phyloP scores from a whole-genome alignment of 2,329 filamentous ascomycete genomes.

The Lecanosticta acicola region DNA sequence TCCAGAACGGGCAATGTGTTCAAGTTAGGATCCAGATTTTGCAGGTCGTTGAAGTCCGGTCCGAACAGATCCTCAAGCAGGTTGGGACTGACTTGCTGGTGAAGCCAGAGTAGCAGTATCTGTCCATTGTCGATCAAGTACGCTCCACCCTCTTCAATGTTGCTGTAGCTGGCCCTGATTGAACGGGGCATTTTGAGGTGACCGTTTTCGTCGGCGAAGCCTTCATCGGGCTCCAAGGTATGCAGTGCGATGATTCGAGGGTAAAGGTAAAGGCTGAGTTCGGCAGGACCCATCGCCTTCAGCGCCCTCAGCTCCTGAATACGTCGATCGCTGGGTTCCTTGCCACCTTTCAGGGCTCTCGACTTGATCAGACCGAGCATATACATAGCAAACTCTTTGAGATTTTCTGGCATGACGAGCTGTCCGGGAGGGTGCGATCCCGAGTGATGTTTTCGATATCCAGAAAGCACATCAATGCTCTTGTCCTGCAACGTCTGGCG shows the following conservation, averaged over 20 bases:
- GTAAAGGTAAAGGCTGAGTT: conserved; percentile 88
- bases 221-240: conserved; percentile 79
- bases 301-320: conserved; percentile 90
- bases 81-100: conserved; percentile 86
- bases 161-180: conserved; percentile 76
- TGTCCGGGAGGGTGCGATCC: conserved; percentile 83
- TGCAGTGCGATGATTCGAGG: conserved; percentile 89
- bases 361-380: conserved; percentile 85
- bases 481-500: conserved; percentile 79
- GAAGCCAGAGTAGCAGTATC: conserved; percentile 84
- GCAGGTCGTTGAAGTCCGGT: conserved; percentile 62
- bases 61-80: conserved; percentile 88
- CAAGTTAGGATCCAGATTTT: conserved; percentile 73
- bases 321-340: conserved; percentile 82
- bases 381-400: conserved; percentile 97
- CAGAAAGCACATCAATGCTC: conserved; percentile 84
- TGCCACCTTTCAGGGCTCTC: conserved; percentile 84
- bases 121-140: conserved; percentile 97
- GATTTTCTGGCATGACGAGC: conserved; percentile 86
- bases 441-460: conserved; percentile 88
- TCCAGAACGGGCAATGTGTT: conserved; percentile 76
- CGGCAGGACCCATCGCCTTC: conserved; percentile 76
- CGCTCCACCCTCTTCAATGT: conserved; percentile 85
- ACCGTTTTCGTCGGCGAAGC: conserved; percentile 87
- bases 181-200: conserved; percentile 77